phyloP scores from a whole-genome alignment of 169 alveolate species.

The Amoebophrya sp. region DNA sequence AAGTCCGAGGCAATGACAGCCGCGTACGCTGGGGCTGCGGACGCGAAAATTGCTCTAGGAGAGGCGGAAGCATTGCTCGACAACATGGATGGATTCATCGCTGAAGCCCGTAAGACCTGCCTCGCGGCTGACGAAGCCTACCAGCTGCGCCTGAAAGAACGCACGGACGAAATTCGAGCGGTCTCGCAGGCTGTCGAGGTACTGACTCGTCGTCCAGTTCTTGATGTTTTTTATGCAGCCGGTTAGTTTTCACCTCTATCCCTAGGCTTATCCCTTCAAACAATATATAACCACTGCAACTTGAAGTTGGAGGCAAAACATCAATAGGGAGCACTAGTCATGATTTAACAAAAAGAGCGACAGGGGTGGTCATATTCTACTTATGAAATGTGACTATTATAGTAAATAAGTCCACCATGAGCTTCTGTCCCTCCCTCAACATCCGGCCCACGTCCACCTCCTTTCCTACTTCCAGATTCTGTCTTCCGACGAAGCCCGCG shows the following conservation, averaged over 20 bases:
- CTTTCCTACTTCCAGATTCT: background rate
- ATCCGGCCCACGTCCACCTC: too few species aligned
- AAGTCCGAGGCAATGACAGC: background rate
- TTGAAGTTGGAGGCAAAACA: too few species aligned
- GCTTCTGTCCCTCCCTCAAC: too few species aligned
- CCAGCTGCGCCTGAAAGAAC: background rate
- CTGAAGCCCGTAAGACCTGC: background rate
- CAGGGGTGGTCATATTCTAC: too few species aligned
- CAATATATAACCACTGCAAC: too few species aligned
- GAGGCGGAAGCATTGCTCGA: background rate
- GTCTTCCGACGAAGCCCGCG: background rate
- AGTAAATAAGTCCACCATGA: too few species aligned
- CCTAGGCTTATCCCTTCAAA: too few species aligned
- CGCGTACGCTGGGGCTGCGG: background rate
- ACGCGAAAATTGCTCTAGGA: background rate
- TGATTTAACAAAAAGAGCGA: too few species aligned
- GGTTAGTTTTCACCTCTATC: too few species aligned
- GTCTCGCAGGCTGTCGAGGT: background rate
- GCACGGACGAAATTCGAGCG: background rate
- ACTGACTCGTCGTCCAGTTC: too few species aligned
- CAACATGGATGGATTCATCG: background rate
- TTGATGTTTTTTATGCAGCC: too few species aligned
- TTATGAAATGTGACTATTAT: too few species aligned
- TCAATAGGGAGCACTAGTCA: background rate
- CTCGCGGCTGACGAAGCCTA: background rate